Base-by-base conservation (phyloP, 2,329 filamentous ascomycete species). In the Neonectria sp. region DNA sequence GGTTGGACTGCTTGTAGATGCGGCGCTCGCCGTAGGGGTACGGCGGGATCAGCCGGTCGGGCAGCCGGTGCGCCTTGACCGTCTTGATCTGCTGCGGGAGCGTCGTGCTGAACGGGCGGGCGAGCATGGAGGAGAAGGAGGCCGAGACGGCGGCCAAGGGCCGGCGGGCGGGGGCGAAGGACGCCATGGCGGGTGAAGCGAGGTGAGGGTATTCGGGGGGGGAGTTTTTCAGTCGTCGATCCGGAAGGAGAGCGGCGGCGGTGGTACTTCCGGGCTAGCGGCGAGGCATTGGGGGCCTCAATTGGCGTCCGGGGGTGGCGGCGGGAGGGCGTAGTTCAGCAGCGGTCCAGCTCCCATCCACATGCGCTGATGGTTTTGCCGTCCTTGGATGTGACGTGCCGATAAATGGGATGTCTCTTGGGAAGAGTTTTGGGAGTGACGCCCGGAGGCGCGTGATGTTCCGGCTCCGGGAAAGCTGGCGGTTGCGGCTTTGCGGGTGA, bases 1-100 rank as follows among this genome's bases (percentile, higher is more conserved):
- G 86, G 84, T 95, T 93, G 73, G 91, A 91, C 82, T 96, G 93
- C 83, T 95, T 95, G 87, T 93, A 96, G 72, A 91, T 83, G 69
- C 79, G 84, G 63, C 91, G 88, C 60, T 88, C 87, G 55, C 93
- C 93, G 81, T 93, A 91, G 1, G 93, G 93, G 80, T 96, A 96
- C 3, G 85, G 83, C 12, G 90, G 90, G 65, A 90, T 86, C n/a
- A 86, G 80, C 15, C 79, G 83, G 64, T 78, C 76, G 37, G 86
- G 86, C 63, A 88, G 82, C 43, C 81, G 83, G 61, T 83, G 77
- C 31, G 81, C 75, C 58, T 79, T 78, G 75, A 84, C 79, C n/a
- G 82, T 84, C 71, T 85, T 84, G 40, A 79, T 78, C 40, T 75
- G 74, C 56, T 73, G 73, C 43, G 77, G 62, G 7, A 75, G 24